Evolutionary conservation across 1,284 basidiomycete genomes (phyloP).

Genomic region (Rhodotorula sp.): DNA sequence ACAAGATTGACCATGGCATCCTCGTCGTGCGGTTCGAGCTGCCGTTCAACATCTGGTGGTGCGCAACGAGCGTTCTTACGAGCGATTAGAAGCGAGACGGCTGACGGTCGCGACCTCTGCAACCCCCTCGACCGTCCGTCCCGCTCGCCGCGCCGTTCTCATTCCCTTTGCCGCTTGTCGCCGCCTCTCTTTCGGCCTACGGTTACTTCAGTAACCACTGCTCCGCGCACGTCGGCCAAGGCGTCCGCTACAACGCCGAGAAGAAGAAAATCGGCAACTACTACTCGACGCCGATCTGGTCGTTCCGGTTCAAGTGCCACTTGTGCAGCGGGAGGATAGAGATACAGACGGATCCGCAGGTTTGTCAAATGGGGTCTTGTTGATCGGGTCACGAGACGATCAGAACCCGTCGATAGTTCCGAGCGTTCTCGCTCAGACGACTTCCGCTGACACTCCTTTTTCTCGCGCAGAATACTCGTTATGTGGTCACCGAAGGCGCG

Average conservation of each 20-base stretch:
- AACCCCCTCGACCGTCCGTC: not conserved
- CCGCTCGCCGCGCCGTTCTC: not conserved
- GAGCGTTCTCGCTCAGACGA: too few species aligned
- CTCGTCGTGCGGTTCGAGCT: slow-evolving; percentile 75
- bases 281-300: slow-evolving; percentile 88
- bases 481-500: slow-evolving; percentile 87
- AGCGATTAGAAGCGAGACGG: too few species aligned
- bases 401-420: too few species aligned
- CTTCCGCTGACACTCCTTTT: not conserved
- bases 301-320: slow-evolving; percentile 95
- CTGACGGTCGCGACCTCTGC: not conserved
- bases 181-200: too few species aligned
- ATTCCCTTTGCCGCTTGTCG: not conserved
- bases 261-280: slow-evolving; percentile 93
- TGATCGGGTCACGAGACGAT: too few species aligned
- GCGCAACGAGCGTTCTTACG: slow-evolving; percentile 28
- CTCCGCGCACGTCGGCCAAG: slow-evolving; percentile 91
- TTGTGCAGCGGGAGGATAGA: slow-evolving; percentile 87
- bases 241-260: slow-evolving; percentile 97
- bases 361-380: too few species aligned
- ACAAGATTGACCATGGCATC: slow-evolving; percentile 90
- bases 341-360: slow-evolving; percentile 95
- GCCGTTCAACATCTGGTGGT: slow-evolving; percentile 99
- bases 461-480: slow-evolving; percentile 74
- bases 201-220: slow-evolving; percentile 78